These are phyloP conservation scores for Penicillium sp. DNA, from an alignment of 2,329 filamentous ascomycete genomes.

Conservation along the genomic window DNA sequence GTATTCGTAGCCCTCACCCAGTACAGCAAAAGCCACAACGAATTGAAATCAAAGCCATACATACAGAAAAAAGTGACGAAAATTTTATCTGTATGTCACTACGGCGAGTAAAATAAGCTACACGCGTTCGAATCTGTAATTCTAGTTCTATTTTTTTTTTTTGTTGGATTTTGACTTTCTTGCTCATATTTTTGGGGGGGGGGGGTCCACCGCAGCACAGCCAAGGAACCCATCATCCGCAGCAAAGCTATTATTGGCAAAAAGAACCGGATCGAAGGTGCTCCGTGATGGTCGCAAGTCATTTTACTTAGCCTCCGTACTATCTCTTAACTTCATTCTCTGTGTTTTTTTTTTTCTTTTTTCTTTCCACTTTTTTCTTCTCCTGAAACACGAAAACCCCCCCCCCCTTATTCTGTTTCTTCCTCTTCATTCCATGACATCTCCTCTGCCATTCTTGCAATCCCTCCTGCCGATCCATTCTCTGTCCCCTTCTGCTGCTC, in stretches of 20 bases:
- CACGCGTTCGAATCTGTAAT: neutral
- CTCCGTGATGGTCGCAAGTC: constrained; percentile 1
- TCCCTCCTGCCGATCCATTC: constrained; percentile 42
- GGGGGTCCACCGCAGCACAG: constrained; percentile 10
- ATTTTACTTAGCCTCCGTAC: neutral
- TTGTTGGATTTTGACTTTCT: neutral
- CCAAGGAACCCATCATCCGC: constrained; percentile 10
- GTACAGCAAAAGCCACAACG: too few species aligned
- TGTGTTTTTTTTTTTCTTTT: constrained; percentile 3
- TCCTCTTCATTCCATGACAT: neutral
- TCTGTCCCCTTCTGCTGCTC: constrained; percentile 13
- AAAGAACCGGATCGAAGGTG: constrained; percentile 19
- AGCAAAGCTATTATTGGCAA: constrained; percentile 23
- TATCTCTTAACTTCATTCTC: constrained; percentile 3
- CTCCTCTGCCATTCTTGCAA: constrained; percentile 28
- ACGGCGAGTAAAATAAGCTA: neutral
- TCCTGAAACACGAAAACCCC: neutral
- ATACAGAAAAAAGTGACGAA: neutral
- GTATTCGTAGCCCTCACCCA: too few species aligned
- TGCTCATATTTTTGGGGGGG: too few species aligned
- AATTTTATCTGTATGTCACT: neutral
- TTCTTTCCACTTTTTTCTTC: neutral
- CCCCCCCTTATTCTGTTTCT: neutral
- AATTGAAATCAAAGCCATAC: too few species aligned
- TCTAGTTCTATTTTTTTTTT: neutral